Base-by-base conservation (phyloP, 768 basidiomycete genomes). In the Cytidiella melzeri region DNA sequence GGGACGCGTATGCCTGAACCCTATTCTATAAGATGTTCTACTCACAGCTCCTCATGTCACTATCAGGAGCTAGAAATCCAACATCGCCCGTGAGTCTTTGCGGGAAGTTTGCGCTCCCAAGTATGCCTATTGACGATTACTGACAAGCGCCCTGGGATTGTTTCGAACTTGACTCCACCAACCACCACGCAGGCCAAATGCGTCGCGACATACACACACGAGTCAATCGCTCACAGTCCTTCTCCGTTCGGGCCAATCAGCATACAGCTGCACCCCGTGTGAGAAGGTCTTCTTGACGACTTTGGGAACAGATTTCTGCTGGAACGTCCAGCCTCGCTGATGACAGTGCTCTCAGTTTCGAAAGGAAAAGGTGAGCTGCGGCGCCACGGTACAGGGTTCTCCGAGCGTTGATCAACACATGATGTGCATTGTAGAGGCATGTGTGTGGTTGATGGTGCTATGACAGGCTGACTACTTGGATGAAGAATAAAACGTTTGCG, bases 381-480 rank as follows among this genome's bases (percentile, higher is more conserved):
- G 30, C 30, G 30, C 30, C 30, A 15, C 30, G 30, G 15, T 15
- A 15, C 15, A 34, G 30, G 30, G 30, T 34, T 34, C 30, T 34
- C 9, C 30, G 30, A 41, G 43, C 28, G 46, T 20, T 47, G 51
- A 52, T 48, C 41, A 24, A 41, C 40, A n/a, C n/a, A 24, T 52
- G 51, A 42, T 43, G 51, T 43, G 41, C 11, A 41, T 25, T 47
- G 51, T 47, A 36, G 39, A 45, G 39, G 37, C 45, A n/a, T 52
- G 44, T 42, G 51, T 45, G 45, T 23, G 45, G 45, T 41, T 47
- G 39, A 48, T 48, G 43, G 43, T 42, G 42, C 47, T 19, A 34
- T 12, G n/a, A 48, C 47, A 48, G 28, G 39, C 38, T 38, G 40
- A 48, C 47, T 41, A 41, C 40, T 23, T 26, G 20, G n/a, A n/a